Base-by-base conservation (phyloP, 495 filamentous ascomycete species). In the Rhypophila decipiens region DNA sequence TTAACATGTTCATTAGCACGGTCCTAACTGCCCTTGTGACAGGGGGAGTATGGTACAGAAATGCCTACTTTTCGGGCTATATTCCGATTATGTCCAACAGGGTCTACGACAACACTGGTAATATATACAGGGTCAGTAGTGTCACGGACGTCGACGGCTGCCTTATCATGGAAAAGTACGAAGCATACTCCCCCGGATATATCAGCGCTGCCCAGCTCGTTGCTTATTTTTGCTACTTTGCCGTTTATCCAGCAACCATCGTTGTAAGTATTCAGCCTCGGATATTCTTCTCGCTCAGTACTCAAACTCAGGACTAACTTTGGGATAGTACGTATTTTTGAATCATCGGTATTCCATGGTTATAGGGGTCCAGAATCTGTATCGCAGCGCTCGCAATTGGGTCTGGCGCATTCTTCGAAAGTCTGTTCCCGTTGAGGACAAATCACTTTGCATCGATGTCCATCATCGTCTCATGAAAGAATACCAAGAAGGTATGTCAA, bases 301-400 rank as follows among this genome's bases (percentile, higher is more conserved):
- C 35, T 15, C 18, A 15, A 17, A 37, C n/a, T 15, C 5, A 15
- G 15, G 35, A 37, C 5, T 9, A 42, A 2, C 11, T 5, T 9
- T 34, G 4, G 9, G 4, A 24, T 42, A 53, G 18, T 65, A 67
- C 39, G 56, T 62, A 8, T 37, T 45, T 23, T 52, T 69, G 9
- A 66, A 69, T 51, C 66, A 69, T 48, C 59, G 64, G 13, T 62
- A 65, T 48, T 64, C 67, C 33, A 55, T 67, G 21, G 41, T 11
- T 11, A 55, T 60, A 52, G 66, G 64, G 8, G 58, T 69, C 35
- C 53, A 57, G 46, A 61, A 54, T 39, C 45, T 69, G 10, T 33
- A n/a, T n/a, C n/a, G n/a, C n/a, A n/a, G n/a, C n/a, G n/a, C n/a
- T n/a, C n/a, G 55, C 23, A 50, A 51, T 46, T 52, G 57, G 7